Evolutionary conservation across 495 filamentous ascomycete species (phyloP), one percentile per base, ranked within the genome.

Genomic region (Hyphodiscus hymeniophilus): DNA sequence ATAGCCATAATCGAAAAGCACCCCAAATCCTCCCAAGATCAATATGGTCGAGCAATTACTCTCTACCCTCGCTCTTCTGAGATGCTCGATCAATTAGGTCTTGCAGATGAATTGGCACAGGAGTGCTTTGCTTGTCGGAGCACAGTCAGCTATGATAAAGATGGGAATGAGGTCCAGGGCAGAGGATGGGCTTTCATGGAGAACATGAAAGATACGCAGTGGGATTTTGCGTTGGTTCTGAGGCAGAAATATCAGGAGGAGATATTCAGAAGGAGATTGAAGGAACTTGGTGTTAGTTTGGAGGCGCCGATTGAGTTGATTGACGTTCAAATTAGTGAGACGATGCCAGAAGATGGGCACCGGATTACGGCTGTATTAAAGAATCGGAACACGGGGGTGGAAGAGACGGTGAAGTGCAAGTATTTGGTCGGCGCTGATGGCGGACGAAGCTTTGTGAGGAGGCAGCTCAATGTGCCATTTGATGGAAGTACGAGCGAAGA

Each of bases 401-500:
- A 44, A 22, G 39, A 48, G 17, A 54, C 34, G 10, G 54, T 66
- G 21, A 57, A 51, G 34, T 65, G 63, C 54, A 69, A 66, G 51
- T 75, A 71, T 31, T 45, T 76, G 4, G 38, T 76, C 16, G 73
- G 71, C 7, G 69, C 69, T 18, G 71, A 76, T 55, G 72, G 73
- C 12, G 69, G 67, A 3, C 58, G 62, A 7, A 69, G 65, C 4
- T 68, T 63, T 15, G 69, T 77, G 11, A 59, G 72, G n/a, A 36
- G 61, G 36, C 47, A 63, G 5, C 51, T 68, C 20, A 54, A 56
- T 4, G 68, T 76, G 22, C 60, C 59, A 7, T 74, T 74, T 42
- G 63, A 70, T 38, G 71, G 72, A 3, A 62, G 60, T 13, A 66
- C 60, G 12, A 66, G 58, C 1, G 63, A 69, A 33, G 69, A 70